Percentiles rank a stretch among this genome's conserved stretches.
These are phyloP conservation scores for Capronia epimyces DNA, from an alignment of 2,329 filamentous ascomycete genomes.

Conservation along the genomic window DNA sequence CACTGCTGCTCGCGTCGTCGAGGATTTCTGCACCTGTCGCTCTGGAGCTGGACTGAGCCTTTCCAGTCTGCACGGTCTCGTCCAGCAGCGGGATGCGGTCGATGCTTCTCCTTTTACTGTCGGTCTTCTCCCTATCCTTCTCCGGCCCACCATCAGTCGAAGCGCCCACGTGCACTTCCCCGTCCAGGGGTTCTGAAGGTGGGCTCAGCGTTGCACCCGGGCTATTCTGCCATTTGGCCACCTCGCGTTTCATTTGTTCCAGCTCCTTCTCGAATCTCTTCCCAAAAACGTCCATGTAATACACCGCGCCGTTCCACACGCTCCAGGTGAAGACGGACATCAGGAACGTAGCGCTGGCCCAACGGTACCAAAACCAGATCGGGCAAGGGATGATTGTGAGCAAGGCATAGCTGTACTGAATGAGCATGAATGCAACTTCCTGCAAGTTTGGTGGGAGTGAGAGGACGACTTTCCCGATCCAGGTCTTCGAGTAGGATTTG, in stretches of 20 bases:
- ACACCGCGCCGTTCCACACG: slow-evolving; percentile 94
- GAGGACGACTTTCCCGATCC: slow-evolving; percentile 81
- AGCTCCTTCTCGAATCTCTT: slow-evolving; percentile 95
- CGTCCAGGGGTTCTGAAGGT: slow-evolving; percentile 14
- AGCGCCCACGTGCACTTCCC: not conserved
- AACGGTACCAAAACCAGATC: slow-evolving; percentile 86
- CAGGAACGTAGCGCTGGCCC: slow-evolving; percentile 72
- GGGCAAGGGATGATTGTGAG: slow-evolving; percentile 92
- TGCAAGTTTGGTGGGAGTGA: slow-evolving; percentile 69
- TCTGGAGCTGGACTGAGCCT: slow-evolving; percentile 1
- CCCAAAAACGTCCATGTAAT: slow-evolving; percentile 97
- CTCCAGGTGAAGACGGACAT: slow-evolving; percentile 84
- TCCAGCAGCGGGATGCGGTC: slow-evolving; percentile 27
- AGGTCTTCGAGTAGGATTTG: slow-evolving; percentile 80
- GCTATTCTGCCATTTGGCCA: slow-evolving; percentile 75
- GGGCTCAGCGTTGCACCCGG: slow-evolving; percentile 33
- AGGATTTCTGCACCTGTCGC: slow-evolving; percentile 18
- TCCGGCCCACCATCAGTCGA: not conserved
- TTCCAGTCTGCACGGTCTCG: slow-evolving; percentile 14
- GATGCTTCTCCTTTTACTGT: slow-evolving; percentile 18
- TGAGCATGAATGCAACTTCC: slow-evolving; percentile 88
- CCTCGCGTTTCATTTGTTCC: slow-evolving; percentile 80
- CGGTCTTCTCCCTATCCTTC: not conserved
- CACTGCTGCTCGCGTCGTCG: slow-evolving; percentile 7
- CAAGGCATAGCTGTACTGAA: slow-evolving; percentile 87